Base-by-base conservation (phyloP, 768 basidiomycete genomes). In the Boletus barrowsii region DNA sequence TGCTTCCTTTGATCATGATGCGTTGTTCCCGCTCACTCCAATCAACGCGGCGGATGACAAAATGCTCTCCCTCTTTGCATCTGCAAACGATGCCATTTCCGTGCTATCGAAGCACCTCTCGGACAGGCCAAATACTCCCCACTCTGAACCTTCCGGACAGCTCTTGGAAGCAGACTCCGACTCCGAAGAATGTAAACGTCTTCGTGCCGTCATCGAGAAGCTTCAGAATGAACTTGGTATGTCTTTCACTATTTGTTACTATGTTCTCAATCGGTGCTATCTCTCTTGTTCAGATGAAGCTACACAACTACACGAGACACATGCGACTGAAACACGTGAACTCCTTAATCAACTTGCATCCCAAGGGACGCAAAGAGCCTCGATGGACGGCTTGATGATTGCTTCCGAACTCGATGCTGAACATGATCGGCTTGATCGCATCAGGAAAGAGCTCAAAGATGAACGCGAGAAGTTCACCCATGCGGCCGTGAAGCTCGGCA, bases 391-490 rank as follows among this genome's bases (percentile, higher is more conserved):
- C 47, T 63, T 83, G 10, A 80, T 82, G 70, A 75, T 74, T 15
- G 74, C 68, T n/a, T 78, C 84, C 15, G 73, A 76, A 47, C 64
- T 70, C 50, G 83, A 88, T 56, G 76, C 77, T 35, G 82, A 86
- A 62, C 76, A 72, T 37, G 76, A 81, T 47, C 74, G 77, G 29
- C 65, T 90, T 32, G 80, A 82, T 30, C 72, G 65, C 17, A 75
- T 84, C 49, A 76, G 72, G 62, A 70, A 68, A 49, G 79, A 86
- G 42, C 80, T 92, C 6, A 84, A 90, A 47, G 72, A 77, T 17
- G 88, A 92, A 58, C 79, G 85, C 10, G 73, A 73, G 49, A 81
- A 81, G 54, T 83, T 88, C 57, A 82, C 83, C 0, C 81, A 84
- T 55, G 84, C 84, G 20, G 77, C 84, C 13, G 71, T 87, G 18